Base-by-base conservation (phyloP, 2,329 filamentous ascomycete species). In the Talaromyces verruculosus region DNA sequence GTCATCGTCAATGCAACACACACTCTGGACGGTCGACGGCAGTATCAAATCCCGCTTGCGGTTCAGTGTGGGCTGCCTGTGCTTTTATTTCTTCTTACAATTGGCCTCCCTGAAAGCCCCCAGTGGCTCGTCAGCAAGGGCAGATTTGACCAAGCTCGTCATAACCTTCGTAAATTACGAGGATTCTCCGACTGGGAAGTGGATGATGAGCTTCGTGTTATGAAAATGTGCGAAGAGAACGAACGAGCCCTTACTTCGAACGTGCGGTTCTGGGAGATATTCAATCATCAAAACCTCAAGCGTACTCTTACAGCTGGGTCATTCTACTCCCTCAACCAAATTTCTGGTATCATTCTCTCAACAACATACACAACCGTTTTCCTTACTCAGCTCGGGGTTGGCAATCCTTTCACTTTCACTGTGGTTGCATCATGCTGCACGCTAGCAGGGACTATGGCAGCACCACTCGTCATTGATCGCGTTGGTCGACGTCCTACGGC, bases 291-390 rank as follows among this genome's bases (percentile, higher is more conserved):
- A 19, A 72, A 79, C 61, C 69, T 79, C 57, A 72, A 72, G 60
- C 76, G 77, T 17, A 79, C 77, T 17, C 61, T 79, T 37, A 75
- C 74, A 6, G 76, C 73, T 0, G 76, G 76, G 3, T 74, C 76
- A 1, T 76, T 78, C 61, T 76, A 74, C 63, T 76, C 73, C 41
- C 67, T 78, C 19, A 77, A 76, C 55, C 77, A 79, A 60, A 71
- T 79, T 22, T 76, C 75, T 5, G 77, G 77, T 11, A 65, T 78
- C 61, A 77, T 79, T 37, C 71, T 79, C 8, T 75, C 75, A 25
- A 75, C 73, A 1, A 78, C 77, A 1, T 80, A 79, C 63, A 71
- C 76, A 10, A 79, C 77, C 0, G 72, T 79, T 57, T 76, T 79
- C 62, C 72, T 79, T 11, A 74, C 74, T 11, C 70, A 75, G 39